These are phyloP conservation scores for Nakaseomyces sp. DNA, from an alignment of 1,139 yeast species.

Conservation along the genomic window DNA sequence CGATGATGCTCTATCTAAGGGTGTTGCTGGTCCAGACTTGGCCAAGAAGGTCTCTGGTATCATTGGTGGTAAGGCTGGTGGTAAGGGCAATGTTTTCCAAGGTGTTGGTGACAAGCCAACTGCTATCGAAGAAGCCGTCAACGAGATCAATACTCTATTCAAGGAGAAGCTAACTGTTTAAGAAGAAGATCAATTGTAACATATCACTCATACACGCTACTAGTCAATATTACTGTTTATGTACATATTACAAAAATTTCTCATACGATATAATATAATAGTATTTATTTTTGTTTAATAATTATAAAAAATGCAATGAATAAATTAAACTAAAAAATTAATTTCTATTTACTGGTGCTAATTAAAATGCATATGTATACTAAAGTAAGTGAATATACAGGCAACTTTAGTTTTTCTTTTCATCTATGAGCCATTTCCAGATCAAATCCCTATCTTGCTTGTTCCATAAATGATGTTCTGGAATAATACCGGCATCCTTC, in stretches of 20 bases:
- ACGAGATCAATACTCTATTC: slow-evolving; percentile 53
- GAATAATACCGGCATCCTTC: neutral
- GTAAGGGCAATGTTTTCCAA: slow-evolving; percentile 92
- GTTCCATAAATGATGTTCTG: slow-evolving; percentile 17
- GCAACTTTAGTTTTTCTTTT: slow-evolving; percentile 34
- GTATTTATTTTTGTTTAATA: slow-evolving; percentile 1
- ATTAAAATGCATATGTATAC: neutral
- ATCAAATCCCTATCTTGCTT: slow-evolving; percentile 48
- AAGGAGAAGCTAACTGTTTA: slow-evolving; percentile 41
- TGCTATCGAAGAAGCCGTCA: slow-evolving; percentile 65
- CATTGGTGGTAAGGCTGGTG: slow-evolving; percentile 98
- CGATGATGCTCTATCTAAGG: slow-evolving; percentile 59
- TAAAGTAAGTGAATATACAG: neutral
- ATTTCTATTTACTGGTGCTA: neutral
- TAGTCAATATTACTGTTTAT: neutral
- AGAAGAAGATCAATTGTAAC: slow-evolving; percentile 3
- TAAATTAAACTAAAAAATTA: neutral
- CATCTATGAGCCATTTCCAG: slow-evolving; percentile 69
- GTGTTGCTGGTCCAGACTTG: slow-evolving; percentile 66
- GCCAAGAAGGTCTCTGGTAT: slow-evolving; percentile 60
- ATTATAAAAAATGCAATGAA: neutral
- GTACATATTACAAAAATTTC: neutral
- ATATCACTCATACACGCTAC: slow-evolving; percentile 4
- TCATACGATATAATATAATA: neutral
- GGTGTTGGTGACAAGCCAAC: slow-evolving; percentile 87